phyloP scores from a whole-genome alignment of 2,329 filamentous ascomycete species.

The Botrytis sinoallii region DNA sequence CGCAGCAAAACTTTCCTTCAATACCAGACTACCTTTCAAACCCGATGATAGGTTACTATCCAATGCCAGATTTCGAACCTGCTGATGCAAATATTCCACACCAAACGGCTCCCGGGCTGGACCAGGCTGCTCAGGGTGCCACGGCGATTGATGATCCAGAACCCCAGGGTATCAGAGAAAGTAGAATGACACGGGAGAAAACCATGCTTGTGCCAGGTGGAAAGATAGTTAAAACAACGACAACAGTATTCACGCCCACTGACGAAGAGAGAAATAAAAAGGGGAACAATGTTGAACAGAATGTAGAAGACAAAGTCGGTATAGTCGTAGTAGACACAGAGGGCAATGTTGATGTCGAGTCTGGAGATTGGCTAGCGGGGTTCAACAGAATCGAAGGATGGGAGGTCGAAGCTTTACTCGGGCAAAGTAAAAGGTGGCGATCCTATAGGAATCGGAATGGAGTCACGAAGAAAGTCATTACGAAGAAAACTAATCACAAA shows the following conservation, averaged over 20 bases:
- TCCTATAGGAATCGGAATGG: not conserved
- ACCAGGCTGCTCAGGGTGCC: not conserved
- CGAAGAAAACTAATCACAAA: conserved; percentile 3
- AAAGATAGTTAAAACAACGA: conserved; percentile 8
- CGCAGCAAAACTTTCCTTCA: not conserved
- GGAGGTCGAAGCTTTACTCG: conserved; percentile 16
- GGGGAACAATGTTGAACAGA: not conserved
- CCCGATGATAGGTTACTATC: not conserved
- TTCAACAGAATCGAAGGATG: conserved; percentile 16
- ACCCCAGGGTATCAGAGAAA: conserved; percentile 11
- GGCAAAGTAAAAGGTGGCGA: not conserved
- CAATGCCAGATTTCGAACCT: not conserved
- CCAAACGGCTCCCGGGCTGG: not conserved
- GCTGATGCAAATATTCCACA: not conserved
- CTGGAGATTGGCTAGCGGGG: conserved; percentile 11
- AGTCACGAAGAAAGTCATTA: not conserved
- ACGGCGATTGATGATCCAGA: not conserved
- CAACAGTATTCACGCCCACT: not conserved
- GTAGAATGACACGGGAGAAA: conserved; percentile 17
- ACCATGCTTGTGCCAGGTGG: conserved; percentile 15
- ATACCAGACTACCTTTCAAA: not conserved
- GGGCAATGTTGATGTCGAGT: conserved; percentile 14
- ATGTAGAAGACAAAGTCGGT: conserved; percentile 6
- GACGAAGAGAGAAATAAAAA: not conserved
- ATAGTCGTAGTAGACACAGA: conserved; percentile 19